These are phyloP conservation scores for Ustilago cynodontis DNA, from an alignment of 1,284 basidiomycete genomes.

Conservation along the genomic window DNA sequence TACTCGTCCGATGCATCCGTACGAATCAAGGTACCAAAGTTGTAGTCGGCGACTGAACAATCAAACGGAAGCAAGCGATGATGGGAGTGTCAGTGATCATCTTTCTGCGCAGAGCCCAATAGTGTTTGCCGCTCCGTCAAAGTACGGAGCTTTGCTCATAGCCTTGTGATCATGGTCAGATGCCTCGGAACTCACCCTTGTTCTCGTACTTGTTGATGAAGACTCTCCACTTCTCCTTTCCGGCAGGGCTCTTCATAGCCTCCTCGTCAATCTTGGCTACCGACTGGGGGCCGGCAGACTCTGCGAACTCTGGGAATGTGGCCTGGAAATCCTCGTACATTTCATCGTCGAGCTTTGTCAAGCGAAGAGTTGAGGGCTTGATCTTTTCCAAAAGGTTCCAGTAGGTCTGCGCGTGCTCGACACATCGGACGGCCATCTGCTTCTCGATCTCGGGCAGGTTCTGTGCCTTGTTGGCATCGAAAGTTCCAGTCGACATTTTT, in stretches of 20 bases:
- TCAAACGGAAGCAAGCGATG: background rate
- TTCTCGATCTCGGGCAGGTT: slow-evolving; percentile 96
- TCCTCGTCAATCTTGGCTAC: slow-evolving; percentile 87
- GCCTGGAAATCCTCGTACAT: slow-evolving; percentile 83
- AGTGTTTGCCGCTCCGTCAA: too few species aligned
- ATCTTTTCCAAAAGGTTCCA: slow-evolving; percentile 93
- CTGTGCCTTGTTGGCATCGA: slow-evolving; percentile 74
- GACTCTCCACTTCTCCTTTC: slow-evolving; percentile 90
- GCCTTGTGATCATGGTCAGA: too few species aligned
- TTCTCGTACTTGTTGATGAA: slow-evolving; percentile 85
- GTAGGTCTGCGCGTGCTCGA: slow-evolving; percentile 84
- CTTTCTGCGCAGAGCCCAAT: too few species aligned
- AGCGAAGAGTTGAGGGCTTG: slow-evolving; percentile 79
- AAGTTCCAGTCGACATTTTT: slow-evolving; percentile 59
- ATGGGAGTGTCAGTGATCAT: background rate
- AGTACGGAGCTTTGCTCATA: too few species aligned
- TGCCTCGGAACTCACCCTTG: slow-evolving; percentile 61
- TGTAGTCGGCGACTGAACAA: slow-evolving; percentile 91
- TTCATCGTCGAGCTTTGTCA: slow-evolving; percentile 89
- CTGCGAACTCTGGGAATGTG: slow-evolving; percentile 85
- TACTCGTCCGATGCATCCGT: slow-evolving; percentile 85
- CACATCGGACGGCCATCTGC: slow-evolving; percentile 92
- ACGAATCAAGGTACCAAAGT: slow-evolving; percentile 95
- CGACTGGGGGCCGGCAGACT: slow-evolving; percentile 76
- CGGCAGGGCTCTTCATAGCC: slow-evolving; percentile 90